These are phyloP conservation scores for Rhodotorula sp. DNA, from an alignment of 1,284 basidiomycete genomes.

Conservation along the genomic window DNA sequence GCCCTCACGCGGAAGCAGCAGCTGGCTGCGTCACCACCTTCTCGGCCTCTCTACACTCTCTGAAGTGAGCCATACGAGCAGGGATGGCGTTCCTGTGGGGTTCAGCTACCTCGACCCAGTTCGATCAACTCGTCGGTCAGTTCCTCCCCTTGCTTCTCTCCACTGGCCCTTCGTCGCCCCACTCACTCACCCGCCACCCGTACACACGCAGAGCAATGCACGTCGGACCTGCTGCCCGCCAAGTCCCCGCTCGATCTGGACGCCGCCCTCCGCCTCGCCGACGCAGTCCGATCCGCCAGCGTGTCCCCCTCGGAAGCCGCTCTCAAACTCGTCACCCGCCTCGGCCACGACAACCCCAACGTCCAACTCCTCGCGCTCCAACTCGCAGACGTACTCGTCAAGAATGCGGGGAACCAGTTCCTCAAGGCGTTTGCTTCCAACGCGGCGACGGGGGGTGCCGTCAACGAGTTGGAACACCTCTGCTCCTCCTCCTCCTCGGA, in stretches of 20 bases:
- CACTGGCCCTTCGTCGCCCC: not conserved
- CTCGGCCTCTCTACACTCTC: no score
- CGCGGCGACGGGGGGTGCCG: constrained; percentile 49
- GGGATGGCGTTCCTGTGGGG: constrained; percentile 36
- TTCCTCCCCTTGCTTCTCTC: not conserved
- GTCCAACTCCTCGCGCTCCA: constrained; percentile 38
- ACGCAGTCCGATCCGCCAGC: constrained; percentile 91
- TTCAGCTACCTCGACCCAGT: constrained; percentile 14
- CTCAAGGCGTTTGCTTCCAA: constrained; percentile 65
- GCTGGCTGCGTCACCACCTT: not conserved
- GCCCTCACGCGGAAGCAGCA: no score
- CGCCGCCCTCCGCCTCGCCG: constrained; percentile 87
- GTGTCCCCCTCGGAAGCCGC: constrained; percentile 82
- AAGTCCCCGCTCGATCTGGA: constrained; percentile 51
- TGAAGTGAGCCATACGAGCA: no score
- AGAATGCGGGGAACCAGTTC: constrained; percentile 96
- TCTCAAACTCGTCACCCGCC: constrained; percentile 79
- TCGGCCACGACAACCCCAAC: constrained; percentile 94
- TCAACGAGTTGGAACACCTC: constrained; percentile 89
- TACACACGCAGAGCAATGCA: constrained; percentile 70
- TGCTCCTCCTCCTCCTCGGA: constrained; percentile 48
- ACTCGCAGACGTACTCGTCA: constrained; percentile 87
- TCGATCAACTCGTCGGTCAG: constrained; percentile 32
- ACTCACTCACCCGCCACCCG: not conserved
- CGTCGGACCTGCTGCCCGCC: constrained; percentile 79